Percentiles rank a stretch among this genome's conserved stretches.
phyloP scores from a whole-genome alignment of 2,329 filamentous ascomycete species.

The Aschersonia sp. region DNA sequence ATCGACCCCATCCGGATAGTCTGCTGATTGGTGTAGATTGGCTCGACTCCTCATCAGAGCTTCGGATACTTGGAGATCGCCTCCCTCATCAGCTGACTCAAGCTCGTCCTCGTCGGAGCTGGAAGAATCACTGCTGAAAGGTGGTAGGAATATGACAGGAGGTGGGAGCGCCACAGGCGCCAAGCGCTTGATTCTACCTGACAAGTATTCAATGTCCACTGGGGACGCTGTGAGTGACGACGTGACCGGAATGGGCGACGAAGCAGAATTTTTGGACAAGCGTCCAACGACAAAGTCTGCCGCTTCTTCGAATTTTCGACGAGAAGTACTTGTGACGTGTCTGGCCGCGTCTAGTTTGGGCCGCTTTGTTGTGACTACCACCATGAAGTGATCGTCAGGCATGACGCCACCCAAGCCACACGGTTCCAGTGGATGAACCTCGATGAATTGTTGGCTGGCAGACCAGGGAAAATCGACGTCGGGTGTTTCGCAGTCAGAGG shows the following conservation, averaged over 20 bases:
- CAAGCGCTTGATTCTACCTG: constrained; percentile 25
- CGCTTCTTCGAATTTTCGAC: constrained; percentile 11
- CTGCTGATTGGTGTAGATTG: constrained; percentile 24
- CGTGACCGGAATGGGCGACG: constrained; percentile 14
- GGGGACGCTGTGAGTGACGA: not conserved
- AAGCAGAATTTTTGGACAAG: constrained; percentile 26
- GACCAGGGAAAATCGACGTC: constrained; percentile 34
- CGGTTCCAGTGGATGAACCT: constrained; percentile 31
- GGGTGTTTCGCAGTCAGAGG: constrained; percentile 20
- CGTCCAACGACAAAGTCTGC: constrained; percentile 26
- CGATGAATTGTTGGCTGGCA: constrained; percentile 22
- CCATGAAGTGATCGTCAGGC: constrained; percentile 50
- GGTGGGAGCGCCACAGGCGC: constrained; percentile 35
- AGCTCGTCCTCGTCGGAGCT: constrained; percentile 16
- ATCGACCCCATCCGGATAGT: constrained; percentile 24
- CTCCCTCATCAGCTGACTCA: constrained; percentile 13
- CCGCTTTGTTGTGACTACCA: constrained; percentile 37
- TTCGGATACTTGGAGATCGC: constrained; percentile 14
- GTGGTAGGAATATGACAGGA: constrained; percentile 35
- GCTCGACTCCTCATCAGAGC: constrained; percentile 17
- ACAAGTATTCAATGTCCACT: constrained; percentile 31
- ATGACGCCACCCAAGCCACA: constrained; percentile 44
- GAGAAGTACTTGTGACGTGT: not conserved
- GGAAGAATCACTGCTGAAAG: constrained; percentile 26
- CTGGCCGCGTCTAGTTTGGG: constrained; percentile 10